Percentiles rank a stretch among this genome's conserved stretches.
Conservation (phyloP, 176 grass and related monocot genomes). For the Canna indica region DNA sequence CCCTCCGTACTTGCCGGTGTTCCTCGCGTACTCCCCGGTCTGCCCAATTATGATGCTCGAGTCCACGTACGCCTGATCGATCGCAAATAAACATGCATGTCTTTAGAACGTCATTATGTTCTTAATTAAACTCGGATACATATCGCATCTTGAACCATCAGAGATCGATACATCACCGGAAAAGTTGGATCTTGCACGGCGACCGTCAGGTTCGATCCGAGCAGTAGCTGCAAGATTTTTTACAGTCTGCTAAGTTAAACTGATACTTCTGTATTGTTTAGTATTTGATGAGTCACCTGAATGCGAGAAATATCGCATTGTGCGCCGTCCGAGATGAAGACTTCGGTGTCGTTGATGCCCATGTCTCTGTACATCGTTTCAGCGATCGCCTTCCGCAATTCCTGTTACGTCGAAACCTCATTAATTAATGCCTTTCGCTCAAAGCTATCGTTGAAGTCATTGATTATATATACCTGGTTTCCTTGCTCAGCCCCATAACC, state of each 20-base stretch:
- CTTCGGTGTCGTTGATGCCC: constrained; percentile 52
- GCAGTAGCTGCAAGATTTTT: constrained; percentile 33
- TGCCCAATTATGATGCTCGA: constrained; percentile 88
- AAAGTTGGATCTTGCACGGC: constrained; percentile 97
- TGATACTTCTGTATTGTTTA: neutral
- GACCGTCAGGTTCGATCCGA: constrained; percentile 63
- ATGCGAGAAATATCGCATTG: constrained; percentile 82
- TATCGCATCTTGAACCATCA: no score
- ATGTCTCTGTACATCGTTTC: constrained; percentile 47
- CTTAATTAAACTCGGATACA: no score
- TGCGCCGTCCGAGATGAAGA: constrained; percentile 86
- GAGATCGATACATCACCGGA: constrained; percentile 35
- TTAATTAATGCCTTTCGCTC: neutral
- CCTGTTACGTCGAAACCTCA: constrained; percentile 24
- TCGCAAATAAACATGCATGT: no score
- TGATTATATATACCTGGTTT: constrained; percentile 34
- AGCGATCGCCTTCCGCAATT: constrained; percentile 57
- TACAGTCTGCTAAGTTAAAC: neutral
- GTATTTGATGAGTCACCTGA: constrained; percentile 28
- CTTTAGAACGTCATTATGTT: no score
- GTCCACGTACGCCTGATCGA: constrained; percentile 70
- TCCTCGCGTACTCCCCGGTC: constrained; percentile 34
- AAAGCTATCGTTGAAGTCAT: neutral
- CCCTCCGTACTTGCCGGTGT: constrained; percentile 41
- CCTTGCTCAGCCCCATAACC: constrained; percentile 88